Evolutionary conservation across 2,329 filamentous ascomycete species (phyloP).

Genomic region (Colletotrichum gigasporum): DNA sequence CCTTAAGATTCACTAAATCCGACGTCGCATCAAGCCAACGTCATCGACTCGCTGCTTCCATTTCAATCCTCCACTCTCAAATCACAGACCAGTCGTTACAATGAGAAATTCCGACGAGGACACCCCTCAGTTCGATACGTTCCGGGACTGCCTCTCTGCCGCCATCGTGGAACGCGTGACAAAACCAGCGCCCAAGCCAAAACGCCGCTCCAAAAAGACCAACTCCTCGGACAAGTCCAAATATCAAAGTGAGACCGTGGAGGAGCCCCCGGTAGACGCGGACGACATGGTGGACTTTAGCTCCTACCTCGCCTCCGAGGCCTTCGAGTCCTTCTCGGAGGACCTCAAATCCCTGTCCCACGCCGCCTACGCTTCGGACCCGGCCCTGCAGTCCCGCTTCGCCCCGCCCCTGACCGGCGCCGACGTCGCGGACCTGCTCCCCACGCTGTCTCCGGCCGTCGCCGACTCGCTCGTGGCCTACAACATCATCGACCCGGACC

Average conservation of each 20-base stretch:
- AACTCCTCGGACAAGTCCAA: neutral
- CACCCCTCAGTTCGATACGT: slow-evolving; percentile 56
- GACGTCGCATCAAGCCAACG: slow-evolving; percentile 3
- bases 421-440: slow-evolving; percentile 61
- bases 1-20: slow-evolving; percentile 9
- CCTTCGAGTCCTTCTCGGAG: slow-evolving; percentile 72
- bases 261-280: slow-evolving; percentile 47
- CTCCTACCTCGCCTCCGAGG: slow-evolving; percentile 77
- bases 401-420: slow-evolving; percentile 61
- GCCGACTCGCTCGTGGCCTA: slow-evolving; percentile 76
- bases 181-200: slow-evolving; percentile 50
- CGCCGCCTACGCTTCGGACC: slow-evolving; percentile 59
- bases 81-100: neutral
- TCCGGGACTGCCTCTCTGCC: slow-evolving; percentile 79
- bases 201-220: slow-evolving; percentile 52
- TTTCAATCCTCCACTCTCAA: neutral
- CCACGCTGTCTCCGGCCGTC: slow-evolving; percentile 66
- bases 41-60: slow-evolving; percentile 12
- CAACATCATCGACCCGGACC: slow-evolving; percentile 61
- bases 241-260: neutral
- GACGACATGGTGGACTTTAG: slow-evolving; percentile 84
- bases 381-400: slow-evolving; percentile 63
- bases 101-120: slow-evolving; percentile 57
- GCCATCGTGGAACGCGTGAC: slow-evolving; percentile 71
- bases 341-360: slow-evolving; percentile 71